Percentiles rank a stretch among this genome's conserved stretches.
These are phyloP conservation scores for Suillus lakei DNA, from an alignment of 768 basidiomycete species.

Conservation along the genomic window DNA sequence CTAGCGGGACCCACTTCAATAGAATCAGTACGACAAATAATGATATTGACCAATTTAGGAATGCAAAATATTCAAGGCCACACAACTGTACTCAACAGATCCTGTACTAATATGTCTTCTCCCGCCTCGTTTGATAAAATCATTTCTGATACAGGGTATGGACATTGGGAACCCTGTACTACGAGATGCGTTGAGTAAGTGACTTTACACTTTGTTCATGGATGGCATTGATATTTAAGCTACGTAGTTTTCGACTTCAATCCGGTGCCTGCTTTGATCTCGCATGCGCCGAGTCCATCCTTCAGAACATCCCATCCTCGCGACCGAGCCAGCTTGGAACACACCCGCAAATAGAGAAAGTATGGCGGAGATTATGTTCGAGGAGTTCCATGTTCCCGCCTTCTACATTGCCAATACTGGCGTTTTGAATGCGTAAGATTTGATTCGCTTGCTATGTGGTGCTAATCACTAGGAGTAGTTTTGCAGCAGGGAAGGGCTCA, in stretches of 20 bases:
- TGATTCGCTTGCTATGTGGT: conserved; percentile 6
- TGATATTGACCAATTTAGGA: background rate
- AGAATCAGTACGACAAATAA: background rate
- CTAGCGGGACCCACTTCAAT: background rate
- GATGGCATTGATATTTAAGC: background rate
- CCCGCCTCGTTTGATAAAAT: no score
- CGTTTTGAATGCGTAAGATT: conserved; percentile 83
- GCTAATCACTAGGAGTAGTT: conserved; percentile 51
- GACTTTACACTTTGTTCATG: background rate
- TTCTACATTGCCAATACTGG: conserved; percentile 97
- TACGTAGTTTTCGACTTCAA: conserved; percentile 76
- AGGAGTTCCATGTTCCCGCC: conserved; percentile 92
- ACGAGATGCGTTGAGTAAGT: conserved; percentile 83
- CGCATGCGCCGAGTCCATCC: conserved; percentile 75
- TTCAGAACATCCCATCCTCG: conserved; percentile 87
- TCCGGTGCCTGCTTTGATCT: conserved; percentile 70
- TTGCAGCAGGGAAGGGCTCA: conserved; percentile 97
- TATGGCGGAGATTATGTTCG: conserved; percentile 98
- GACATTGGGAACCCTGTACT: conserved; percentile 84
- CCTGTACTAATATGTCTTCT: no score
- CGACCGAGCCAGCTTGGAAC: conserved; percentile 98
- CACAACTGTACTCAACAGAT: no score
- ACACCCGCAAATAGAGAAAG: conserved; percentile 89
- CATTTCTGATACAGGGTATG: no score
- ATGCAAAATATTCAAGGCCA: no score